Base-by-base conservation (phyloP, 2,329 filamentous ascomycete genomes). In the Thielaviopsis punctulata region DNA sequence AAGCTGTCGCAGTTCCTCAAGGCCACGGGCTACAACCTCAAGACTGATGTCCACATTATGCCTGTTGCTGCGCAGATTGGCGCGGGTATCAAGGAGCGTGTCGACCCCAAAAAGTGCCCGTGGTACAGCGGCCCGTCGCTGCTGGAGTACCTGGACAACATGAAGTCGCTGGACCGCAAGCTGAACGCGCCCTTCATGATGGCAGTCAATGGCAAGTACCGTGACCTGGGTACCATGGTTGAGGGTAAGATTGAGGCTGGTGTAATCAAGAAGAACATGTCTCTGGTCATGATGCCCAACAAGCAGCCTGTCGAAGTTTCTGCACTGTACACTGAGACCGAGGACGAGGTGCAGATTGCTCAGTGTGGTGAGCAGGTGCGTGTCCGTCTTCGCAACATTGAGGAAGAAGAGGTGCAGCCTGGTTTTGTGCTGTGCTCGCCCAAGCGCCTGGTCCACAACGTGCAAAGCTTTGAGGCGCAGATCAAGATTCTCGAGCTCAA, bases 111-210 rank as follows among this genome's bases (percentile, higher is more conserved):
- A 2, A 59, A 86, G 3, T 81, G 79, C 41, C 77, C 86, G 8
- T 98, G 88, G 86, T 93, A 87, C 64, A 75, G 86, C 41, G 88
- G 89, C 0, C 90, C 90, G 9, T 92, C 89, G 19, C 77, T 98
- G 46, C 80, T 98, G 19, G 90, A 96, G 67, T 95, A 89, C 67
- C 79, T 98, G n/a, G 90, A 95, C 65, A 73, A 78, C 63, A 95
- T 96, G 86, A 80, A 84, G 62, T 80, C 90, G 12, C 77, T 95
- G 39, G 90, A 98, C 66, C 86, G 92, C 61, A 98, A 96, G 73
- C 69, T 95, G 61, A 95, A 95, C 61, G 92, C 92, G 1, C 90
- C 92, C 9, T 96, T 98, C 75, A 96, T 98, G 92, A 95, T 98
- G 89, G 86, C 92, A 8, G 76, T 98, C 58, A 86, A 85, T 57